A percentile compares a stretch with the other conserved stretches of the same genome.
phyloP scores from a whole-genome alignment of 2,329 filamentous ascomycete genomes.

The Curvularia verruculosa region DNA sequence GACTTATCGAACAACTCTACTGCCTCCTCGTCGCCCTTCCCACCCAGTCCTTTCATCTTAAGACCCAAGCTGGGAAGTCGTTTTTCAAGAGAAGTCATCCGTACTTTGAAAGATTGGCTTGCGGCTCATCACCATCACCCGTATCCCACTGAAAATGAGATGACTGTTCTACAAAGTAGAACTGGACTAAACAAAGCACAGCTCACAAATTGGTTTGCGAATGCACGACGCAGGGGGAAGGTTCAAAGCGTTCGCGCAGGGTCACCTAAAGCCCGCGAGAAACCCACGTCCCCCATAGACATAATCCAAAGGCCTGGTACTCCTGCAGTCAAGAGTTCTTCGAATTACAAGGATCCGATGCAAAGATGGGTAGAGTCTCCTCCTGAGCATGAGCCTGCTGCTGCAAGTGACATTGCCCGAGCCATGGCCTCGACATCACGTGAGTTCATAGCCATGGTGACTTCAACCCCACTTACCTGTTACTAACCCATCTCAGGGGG shows the following conservation, averaged over 20 bases:
- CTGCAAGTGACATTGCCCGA: conserved; percentile 30
- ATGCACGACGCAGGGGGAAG: conserved; percentile 34
- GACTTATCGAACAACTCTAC: conserved; percentile 22
- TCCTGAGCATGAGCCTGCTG: conserved; percentile 37
- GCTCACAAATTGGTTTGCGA: conserved; percentile 39
- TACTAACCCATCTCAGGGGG: not conserved
- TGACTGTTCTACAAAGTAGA: conserved; percentile 22
- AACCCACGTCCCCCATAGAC: conserved; percentile 22
- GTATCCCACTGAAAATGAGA: conserved; percentile 32
- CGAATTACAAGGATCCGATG: conserved; percentile 26
- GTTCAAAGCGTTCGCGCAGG: conserved; percentile 18
- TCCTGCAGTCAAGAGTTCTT: conserved; percentile 20
- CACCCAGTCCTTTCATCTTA: conserved; percentile 13
- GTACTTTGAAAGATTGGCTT: conserved; percentile 34
- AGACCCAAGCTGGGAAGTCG: conserved; percentile 28
- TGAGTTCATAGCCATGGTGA: not conserved
- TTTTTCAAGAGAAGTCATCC: conserved; percentile 34
- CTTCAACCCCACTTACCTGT: too few species aligned
- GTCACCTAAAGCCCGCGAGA: conserved; percentile 14
- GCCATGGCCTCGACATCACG: conserved; percentile 28
- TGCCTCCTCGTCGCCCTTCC: conserved; percentile 18
- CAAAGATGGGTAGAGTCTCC: conserved; percentile 40
- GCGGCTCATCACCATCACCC: conserved; percentile 29
- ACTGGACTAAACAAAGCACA: conserved; percentile 36
- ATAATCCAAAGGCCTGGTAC: conserved; percentile 34